phyloP scores from a whole-genome alignment of 1,284 basidiomycete species.

The Papiliotrema nemorosa region DNA sequence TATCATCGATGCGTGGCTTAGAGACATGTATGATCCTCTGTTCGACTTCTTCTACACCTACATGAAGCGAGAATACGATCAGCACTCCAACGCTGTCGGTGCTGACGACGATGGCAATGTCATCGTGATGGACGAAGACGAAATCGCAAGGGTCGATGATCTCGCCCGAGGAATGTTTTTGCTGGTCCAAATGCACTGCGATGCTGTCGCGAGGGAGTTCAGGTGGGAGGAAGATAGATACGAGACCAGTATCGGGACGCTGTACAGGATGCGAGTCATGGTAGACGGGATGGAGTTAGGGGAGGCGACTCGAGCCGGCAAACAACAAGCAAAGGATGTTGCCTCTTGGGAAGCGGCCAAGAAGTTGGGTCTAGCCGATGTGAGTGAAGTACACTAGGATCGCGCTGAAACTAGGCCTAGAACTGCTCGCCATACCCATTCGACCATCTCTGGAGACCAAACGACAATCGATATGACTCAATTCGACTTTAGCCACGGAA shows the following conservation, averaged over 20 bases:
- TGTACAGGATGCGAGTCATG: conserved; percentile 28
- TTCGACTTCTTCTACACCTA: conserved; percentile 42
- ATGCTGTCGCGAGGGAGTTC: conserved; percentile 15
- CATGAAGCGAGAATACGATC: conserved; percentile 34
- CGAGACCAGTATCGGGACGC: conserved; percentile 29
- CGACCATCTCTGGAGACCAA: too few relatives aligned
- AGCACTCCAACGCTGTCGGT: conserved; percentile 26
- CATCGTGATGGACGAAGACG: conserved; percentile 19
- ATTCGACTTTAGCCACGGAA: too few relatives aligned
- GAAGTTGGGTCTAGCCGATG: conserved; percentile 29
- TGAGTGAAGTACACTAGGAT: too few relatives aligned
- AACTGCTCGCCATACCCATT: too few relatives aligned
- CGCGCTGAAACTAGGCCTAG: too few relatives aligned
- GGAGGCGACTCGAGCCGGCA: conserved; percentile 29
- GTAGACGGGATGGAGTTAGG: conserved; percentile 37
- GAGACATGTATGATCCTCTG: conserved; percentile 44
- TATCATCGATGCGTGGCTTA: conserved; percentile 34
- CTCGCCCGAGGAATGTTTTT: conserved; percentile 26
- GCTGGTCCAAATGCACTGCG: conserved; percentile 25
- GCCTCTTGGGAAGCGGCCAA: conserved; percentile 35
- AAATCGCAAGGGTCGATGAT: conserved; percentile 26
- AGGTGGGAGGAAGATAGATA: conserved; percentile 28
- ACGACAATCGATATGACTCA: too few relatives aligned
- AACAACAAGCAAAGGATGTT: conserved; percentile 34
- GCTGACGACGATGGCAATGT: conserved; percentile 21